A percentile compares a stretch with the other conserved stretches of the same genome.
Evolutionary conservation across 1,139 yeast genomes (phyloP).

Genomic region (Taiozyma sp.): DNA sequence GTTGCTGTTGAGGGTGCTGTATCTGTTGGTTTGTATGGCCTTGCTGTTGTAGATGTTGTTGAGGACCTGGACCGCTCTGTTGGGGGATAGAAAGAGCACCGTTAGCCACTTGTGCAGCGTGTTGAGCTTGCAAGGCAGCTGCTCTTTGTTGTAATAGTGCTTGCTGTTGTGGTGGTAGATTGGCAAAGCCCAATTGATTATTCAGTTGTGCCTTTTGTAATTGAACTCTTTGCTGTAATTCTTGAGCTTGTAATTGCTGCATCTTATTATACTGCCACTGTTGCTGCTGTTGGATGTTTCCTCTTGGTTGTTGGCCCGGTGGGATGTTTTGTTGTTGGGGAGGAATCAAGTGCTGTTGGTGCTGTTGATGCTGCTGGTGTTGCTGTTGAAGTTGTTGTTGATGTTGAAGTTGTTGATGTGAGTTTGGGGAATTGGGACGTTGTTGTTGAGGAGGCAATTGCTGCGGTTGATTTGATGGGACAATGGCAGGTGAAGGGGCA

Average conservation of each 20-base stretch:
- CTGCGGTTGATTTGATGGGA: background rate
- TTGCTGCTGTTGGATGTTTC: constrained; percentile 12
- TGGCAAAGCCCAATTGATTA: constrained; percentile 13
- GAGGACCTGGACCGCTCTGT: background rate
- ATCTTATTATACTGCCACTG: constrained; percentile 20
- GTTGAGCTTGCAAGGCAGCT: background rate
- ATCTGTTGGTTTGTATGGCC: constrained; percentile 13
- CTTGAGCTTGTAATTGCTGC: constrained; percentile 19
- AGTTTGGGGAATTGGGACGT: background rate
- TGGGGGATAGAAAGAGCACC: background rate
- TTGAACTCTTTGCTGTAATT: constrained; percentile 20
- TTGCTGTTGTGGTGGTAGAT: constrained; percentile 16
- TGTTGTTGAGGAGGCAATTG: background rate
- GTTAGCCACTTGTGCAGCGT: background rate
- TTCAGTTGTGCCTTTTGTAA: constrained; percentile 20
- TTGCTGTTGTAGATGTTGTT: constrained; percentile 9
- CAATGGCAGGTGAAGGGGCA: constrained; percentile 14
- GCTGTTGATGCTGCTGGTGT: constrained; percentile 4
- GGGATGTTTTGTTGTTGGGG: constrained; percentile 8
- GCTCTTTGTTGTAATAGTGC: constrained; percentile 10
- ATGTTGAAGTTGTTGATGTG: constrained; percentile 5
- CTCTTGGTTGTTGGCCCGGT: constrained; percentile 5
- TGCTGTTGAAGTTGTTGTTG: constrained; percentile 8
- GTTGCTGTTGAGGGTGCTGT: constrained; percentile 9
- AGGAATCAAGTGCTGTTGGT: constrained; percentile 3